phyloP scores from a whole-genome alignment of 495 filamentous ascomycete genomes.

The Lindgomyces ingoldianus region DNA sequence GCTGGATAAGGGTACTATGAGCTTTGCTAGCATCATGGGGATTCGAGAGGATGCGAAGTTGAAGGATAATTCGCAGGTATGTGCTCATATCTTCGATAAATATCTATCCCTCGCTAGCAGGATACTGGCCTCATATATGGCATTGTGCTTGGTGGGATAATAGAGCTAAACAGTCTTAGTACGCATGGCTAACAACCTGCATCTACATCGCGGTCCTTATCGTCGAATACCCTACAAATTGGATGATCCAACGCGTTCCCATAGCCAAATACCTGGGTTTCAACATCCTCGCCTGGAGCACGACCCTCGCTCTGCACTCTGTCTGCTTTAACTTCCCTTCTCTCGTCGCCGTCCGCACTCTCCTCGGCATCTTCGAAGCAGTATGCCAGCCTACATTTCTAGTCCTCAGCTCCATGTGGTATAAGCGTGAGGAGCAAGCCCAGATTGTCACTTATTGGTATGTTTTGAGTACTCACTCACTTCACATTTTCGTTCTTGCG shows the following conservation, averaged over 20 bases:
- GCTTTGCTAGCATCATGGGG: constrained; percentile 26
- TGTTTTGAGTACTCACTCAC: constrained; percentile 34
- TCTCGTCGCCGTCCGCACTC: constrained; percentile 56
- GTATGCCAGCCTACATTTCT: constrained; percentile 46
- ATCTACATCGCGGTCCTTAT: constrained; percentile 69
- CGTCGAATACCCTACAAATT: constrained; percentile 53
- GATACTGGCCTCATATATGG: too few relatives aligned
- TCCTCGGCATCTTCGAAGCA: constrained; percentile 61
- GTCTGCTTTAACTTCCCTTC: constrained; percentile 54
- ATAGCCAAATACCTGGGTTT: constrained; percentile 59
- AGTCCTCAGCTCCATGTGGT: constrained; percentile 53
- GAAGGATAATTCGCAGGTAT: constrained; percentile 60
- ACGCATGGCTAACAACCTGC: constrained; percentile 74
- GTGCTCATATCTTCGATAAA: too few relatives aligned
- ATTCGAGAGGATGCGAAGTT: constrained; percentile 54
- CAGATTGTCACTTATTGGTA: constrained; percentile 63
- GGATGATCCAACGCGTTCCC: constrained; percentile 60
- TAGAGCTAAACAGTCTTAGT: constrained; percentile 40
- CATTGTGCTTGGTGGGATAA: too few relatives aligned
- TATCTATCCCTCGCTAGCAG: too few relatives aligned
- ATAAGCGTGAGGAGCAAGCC: constrained; percentile 61
- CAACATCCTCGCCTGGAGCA: constrained; percentile 64
- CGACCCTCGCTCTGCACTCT: constrained; percentile 59
- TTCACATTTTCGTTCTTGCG: background rate
- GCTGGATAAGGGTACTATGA: constrained; percentile 44